These are phyloP conservation scores for Clarireedia sp. DNA, from an alignment of 2,329 filamentous ascomycete species.

Conservation along the genomic window DNA sequence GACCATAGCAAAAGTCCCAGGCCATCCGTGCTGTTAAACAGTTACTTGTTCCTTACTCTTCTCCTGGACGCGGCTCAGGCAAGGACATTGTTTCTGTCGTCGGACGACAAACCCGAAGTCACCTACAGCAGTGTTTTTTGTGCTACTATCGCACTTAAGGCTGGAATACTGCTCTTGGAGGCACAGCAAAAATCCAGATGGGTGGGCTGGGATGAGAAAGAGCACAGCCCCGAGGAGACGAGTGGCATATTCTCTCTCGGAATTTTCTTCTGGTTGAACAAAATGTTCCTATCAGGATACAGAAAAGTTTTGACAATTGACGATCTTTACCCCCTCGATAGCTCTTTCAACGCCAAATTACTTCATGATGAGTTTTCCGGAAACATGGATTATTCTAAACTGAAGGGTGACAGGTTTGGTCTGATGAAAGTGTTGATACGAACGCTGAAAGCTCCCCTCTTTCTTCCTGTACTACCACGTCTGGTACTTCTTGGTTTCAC, in stretches of 20 bases:
- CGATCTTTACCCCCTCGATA: constrained; percentile 20
- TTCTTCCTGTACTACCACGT: constrained; percentile 13
- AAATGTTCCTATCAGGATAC: constrained; percentile 27
- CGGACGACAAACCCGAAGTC: constrained; percentile 1
- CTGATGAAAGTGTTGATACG: constrained; percentile 20
- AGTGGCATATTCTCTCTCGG: constrained; percentile 27
- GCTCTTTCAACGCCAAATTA: constrained; percentile 6
- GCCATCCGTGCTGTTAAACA: constrained; percentile 13
- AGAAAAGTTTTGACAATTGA: constrained; percentile 23
- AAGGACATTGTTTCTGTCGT: constrained; percentile 11
- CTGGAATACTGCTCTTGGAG: constrained; percentile 13
- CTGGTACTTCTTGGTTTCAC: constrained; percentile 16
- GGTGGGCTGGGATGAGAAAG: constrained; percentile 2
- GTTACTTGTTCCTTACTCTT: constrained; percentile 12
- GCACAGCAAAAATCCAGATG: constrained; percentile 11
- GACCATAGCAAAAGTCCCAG: constrained; percentile 13
- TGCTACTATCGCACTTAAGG: constrained; percentile 4
- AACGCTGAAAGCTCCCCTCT: constrained; percentile 2
- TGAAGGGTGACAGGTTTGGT: constrained; percentile 11
- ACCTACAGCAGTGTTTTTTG: constrained; percentile 18
- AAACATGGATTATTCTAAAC: constrained; percentile 10
- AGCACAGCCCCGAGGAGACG: constrained; percentile 22
- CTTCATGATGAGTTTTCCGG: constrained; percentile 9
- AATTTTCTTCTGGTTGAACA: constrained; percentile 31
- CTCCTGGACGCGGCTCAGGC: constrained; percentile 11